Base-by-base conservation (phyloP, 352 stramenopile genomes). In the Globisporangium carolinianum region DNA sequence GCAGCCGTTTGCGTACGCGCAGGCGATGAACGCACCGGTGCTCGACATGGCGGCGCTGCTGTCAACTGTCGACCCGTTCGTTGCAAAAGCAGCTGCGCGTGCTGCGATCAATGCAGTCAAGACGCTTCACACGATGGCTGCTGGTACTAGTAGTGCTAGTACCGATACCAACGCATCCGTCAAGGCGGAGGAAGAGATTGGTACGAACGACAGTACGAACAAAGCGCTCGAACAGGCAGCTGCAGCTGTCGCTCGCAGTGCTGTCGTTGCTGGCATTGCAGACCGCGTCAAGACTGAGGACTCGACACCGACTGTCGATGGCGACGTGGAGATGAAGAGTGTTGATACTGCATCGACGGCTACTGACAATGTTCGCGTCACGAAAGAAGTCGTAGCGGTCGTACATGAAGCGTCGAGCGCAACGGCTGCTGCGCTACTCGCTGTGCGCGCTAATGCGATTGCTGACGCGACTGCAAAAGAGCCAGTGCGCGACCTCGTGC, bases 51-150 rank as follows among this genome's bases (percentile, higher is more conserved):
- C 62, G 6, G 52, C 67, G 37, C 73, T 91, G 1, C 66, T 93
- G 5, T 64, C 73, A 9, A 66, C 81, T 4, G 79, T 86, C 3
- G 83, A 93, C 47, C 83, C 83, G 39, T 57, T 86, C 12, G 76
- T 93, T 6, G 81, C 78, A 6, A 86, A 90, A 60, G 79, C 81
- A 32, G 83, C 83, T 35, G 75, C 81, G 0, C 66, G 70, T n/a
- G 83, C 83, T 8, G 80, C 80, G 2, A 79, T 93, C 52, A 61
- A 63, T 8, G 77, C 82, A 0, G 71, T 93, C 39, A 71, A 86
- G 52, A 57, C 82, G n/a, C 66, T 93, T 17, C 80, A 92, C 56
- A 72, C 60, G 12, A 78, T 83, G 66, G 50, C 68, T 8, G 69
- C 58, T 3, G 45, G 18, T 24, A 24, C 24, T 24, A 24, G 24